Evolutionary conservation across 345 rosid species (phyloP).

Genomic region (Aegle marmelos): DNA sequence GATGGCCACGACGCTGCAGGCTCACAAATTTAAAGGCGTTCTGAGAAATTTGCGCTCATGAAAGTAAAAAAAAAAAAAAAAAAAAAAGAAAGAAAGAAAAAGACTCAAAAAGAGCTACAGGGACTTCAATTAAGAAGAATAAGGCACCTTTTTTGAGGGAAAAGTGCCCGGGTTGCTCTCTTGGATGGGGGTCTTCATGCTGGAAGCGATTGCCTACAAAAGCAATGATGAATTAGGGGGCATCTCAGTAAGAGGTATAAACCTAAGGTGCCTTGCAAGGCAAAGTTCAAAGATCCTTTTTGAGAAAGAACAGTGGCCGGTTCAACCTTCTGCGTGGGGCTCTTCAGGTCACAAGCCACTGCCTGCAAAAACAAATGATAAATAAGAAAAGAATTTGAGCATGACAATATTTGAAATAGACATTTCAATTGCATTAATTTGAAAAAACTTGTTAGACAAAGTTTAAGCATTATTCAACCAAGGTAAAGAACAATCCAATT

Average conservation of each 20-base stretch:
- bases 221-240: constrained; percentile 1
- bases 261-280: neutral
- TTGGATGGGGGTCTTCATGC: constrained; percentile 31
- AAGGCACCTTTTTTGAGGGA: constrained; percentile 43
- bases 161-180: constrained; percentile 33
- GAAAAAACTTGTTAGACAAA: neutral
- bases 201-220: constrained; percentile 42
- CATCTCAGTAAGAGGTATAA: neutral
- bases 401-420: constrained; percentile 1
- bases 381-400: neutral
- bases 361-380: constrained; percentile 23
- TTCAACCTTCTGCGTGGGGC: constrained; percentile 18
- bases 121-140: neutral
- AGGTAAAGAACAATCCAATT: neutral
- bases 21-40: constrained; percentile 9
- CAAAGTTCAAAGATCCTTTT: constrained; percentile 26
- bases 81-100: neutral
- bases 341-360: constrained; percentile 17
- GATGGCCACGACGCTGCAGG: constrained; percentile 42
- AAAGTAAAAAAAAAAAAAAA: neutral
- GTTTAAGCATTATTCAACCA: neutral
- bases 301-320: constrained; percentile 8
- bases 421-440: neutral
- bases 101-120: neutral
- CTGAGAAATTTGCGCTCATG: neutral